Conservation (phyloP, 1,139 yeast genomes). For the Diutina rugosa region DNA sequence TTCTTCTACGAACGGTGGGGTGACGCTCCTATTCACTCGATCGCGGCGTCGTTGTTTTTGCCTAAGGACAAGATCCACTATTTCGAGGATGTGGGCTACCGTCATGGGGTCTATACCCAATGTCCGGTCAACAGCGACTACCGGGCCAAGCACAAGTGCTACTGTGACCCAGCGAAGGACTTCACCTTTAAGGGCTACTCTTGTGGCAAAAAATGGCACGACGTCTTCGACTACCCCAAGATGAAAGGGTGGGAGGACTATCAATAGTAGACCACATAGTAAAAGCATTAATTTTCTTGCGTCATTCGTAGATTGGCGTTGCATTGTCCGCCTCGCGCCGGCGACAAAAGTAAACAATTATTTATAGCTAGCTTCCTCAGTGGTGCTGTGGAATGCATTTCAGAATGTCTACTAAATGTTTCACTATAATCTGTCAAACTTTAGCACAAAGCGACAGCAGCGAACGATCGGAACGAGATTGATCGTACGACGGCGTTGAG, state of each 20-base stretch:
- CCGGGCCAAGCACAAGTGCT: slow-evolving; percentile 45
- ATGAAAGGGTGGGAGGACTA: slow-evolving; percentile 58
- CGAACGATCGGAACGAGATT: too few species aligned
- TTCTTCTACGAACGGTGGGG: slow-evolving; percentile 92
- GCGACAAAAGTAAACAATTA: too few species aligned
- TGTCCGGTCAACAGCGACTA: slow-evolving; percentile 58
- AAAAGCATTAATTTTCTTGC: neutral
- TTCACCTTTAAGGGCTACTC: slow-evolving; percentile 83
- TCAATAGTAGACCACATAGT: neutral
- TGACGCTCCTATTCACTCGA: slow-evolving; percentile 83
- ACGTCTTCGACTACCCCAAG: slow-evolving; percentile 45
- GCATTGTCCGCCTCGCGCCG: too few species aligned
- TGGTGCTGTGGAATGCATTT: too few species aligned
- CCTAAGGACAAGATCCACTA: slow-evolving; percentile 57
- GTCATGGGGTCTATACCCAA: slow-evolving; percentile 64
- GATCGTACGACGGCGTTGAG: too few species aligned
- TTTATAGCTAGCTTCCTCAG: too few species aligned
- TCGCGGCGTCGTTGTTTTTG: slow-evolving; percentile 70
- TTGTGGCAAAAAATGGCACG: slow-evolving; percentile 66
- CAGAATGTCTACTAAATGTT: too few species aligned
- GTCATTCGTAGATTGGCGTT: neutral
- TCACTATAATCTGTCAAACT: too few species aligned
- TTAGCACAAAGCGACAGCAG: too few species aligned
- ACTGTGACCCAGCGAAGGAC: slow-evolving; percentile 61
- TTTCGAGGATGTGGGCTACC: slow-evolving; percentile 76